Conservation (phyloP, 2,329 filamentous ascomycete species). For the Neofusicoccum laricinum region DNA sequence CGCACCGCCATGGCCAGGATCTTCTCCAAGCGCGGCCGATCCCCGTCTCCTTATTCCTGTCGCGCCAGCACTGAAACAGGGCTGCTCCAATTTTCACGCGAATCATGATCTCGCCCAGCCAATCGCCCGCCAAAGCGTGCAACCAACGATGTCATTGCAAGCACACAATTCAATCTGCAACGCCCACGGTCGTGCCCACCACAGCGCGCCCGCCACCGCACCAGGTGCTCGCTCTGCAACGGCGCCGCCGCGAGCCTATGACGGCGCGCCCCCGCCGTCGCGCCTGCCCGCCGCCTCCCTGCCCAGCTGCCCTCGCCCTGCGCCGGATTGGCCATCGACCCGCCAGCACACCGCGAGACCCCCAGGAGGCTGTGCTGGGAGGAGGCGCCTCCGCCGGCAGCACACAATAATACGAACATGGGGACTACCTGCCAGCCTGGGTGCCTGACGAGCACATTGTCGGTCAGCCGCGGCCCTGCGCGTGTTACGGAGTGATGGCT, state of each 20-base stretch:
- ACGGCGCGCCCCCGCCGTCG: neutral
- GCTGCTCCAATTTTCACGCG: slow-evolving; percentile 8
- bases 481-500: slow-evolving; percentile 6
- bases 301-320: neutral
- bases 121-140: neutral
- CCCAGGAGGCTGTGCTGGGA: slow-evolving; percentile 2
- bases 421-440: neutral
- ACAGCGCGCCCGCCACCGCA: neutral
- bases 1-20: slow-evolving; percentile 3
- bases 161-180: slow-evolving; percentile 10
- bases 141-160: slow-evolving; percentile 7
- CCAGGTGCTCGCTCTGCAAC: neutral
- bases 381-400: neutral
- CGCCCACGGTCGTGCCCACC: slow-evolving; percentile 2
- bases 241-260: neutral
- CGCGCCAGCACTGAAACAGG: slow-evolving; percentile 11
- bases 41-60: slow-evolving; percentile 13
- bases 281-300: neutral
- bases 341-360: neutral
- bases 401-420: slow-evolving; percentile 1
- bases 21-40: neutral
- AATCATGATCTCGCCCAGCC: slow-evolving; percentile 11
- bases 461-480: neutral
- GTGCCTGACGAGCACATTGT: neutral
- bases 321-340: neutral